Evolutionary conservation across 805 yeast species (phyloP).

Genomic region (Candida railenensis): DNA sequence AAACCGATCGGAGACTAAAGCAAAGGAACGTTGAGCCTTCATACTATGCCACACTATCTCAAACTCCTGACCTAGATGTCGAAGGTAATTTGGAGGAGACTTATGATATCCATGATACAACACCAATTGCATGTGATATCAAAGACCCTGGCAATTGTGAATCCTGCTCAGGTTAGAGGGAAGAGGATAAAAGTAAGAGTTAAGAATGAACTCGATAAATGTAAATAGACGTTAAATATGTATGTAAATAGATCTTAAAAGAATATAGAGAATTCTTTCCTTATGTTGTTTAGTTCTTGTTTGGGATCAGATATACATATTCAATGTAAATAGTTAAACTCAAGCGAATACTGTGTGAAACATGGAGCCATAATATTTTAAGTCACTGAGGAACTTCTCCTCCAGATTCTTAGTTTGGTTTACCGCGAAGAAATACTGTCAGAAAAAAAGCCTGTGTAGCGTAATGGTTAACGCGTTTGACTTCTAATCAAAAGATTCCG

Average conservation of each 20-base stretch:
- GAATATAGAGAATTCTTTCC: no score
- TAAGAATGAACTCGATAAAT: no score
- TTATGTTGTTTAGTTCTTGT: no score
- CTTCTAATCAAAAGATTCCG: conserved; percentile 66
- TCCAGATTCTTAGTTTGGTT: no score
- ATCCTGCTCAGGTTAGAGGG: conserved; percentile 36
- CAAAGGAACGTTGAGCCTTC: not conserved
- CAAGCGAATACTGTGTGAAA: no score
- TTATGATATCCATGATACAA: conserved; percentile 33
- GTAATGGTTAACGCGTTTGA: conserved; percentile 69
- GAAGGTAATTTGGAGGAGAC: not conserved
- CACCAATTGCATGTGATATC: conserved; percentile 32
- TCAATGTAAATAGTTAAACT: no score
- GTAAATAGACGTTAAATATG: no score
- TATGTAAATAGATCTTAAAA: not conserved
- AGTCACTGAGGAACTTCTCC: no score
- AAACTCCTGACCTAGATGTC: not conserved
- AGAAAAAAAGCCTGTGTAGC: conserved; percentile 48
- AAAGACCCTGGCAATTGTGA: conserved; percentile 34
- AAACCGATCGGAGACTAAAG: not conserved
- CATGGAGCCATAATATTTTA: no score
- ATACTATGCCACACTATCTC: not conserved
- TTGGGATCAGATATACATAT: no score
- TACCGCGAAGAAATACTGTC: no score
- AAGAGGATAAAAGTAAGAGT: no score